Evolutionary conservation across 1,284 basidiomycete genomes (phyloP).

Genomic region (Tausonia pullulans): DNA sequence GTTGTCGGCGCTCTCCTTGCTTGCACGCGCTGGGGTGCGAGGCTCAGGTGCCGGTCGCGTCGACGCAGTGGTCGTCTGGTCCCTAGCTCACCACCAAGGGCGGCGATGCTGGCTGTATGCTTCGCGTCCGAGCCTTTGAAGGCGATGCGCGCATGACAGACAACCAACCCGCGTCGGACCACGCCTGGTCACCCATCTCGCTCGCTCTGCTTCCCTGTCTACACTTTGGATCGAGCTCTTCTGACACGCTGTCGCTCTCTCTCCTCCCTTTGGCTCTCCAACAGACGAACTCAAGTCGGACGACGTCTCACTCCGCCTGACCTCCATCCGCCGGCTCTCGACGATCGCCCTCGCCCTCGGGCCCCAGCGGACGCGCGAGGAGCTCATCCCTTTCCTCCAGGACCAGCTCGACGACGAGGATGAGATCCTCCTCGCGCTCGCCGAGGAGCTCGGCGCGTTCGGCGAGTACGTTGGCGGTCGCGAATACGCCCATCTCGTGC

Average conservation of each 20-base stretch:
- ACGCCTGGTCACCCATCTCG: too few species aligned
- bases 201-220: too few species aligned
- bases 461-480: conserved; percentile 92
- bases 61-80: too few species aligned
- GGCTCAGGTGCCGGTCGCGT: not conserved
- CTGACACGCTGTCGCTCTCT: not conserved
- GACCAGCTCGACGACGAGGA: conserved; percentile 99
- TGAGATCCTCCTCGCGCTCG: conserved; percentile 90
- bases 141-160: too few species aligned
- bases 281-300: conserved; percentile 73
- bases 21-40: not conserved
- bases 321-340: conserved; percentile 94
- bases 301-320: conserved; percentile 85
- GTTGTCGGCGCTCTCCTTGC: too few species aligned
- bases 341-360: conserved; percentile 97
- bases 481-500: conserved; percentile 74
- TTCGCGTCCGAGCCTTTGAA: too few species aligned
- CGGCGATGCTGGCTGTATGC: too few species aligned
- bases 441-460: conserved; percentile 86
- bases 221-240: too few species aligned
- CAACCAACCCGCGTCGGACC: too few species aligned
- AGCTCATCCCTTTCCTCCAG: conserved; percentile 86
- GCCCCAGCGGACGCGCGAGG: conserved; percentile 86
- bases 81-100: too few species aligned
- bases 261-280: not conserved